Evolutionary conservation across 164 flowering plant species (phyloP), one percentile per base, ranked within the genome.

Genomic region (Warburgia ugandensis): DNA sequence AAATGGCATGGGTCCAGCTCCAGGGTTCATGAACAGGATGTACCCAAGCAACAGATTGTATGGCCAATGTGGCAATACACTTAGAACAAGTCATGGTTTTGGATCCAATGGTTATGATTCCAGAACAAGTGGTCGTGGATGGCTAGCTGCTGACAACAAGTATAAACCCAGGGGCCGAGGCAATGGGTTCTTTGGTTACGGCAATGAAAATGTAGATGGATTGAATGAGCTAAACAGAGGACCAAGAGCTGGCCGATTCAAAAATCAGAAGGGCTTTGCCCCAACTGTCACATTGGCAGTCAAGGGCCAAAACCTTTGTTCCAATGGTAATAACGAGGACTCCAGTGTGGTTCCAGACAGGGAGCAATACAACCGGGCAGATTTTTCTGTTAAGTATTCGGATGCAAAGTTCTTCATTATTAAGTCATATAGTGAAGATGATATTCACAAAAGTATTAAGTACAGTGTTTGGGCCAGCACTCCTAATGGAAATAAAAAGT

Each of bases 351-450:
- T 50, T 45, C 73, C 77, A 1, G 86, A 79, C 35, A 44, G 63
- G 12, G 85, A 80, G 25, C 84, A 69, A 26, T 86, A 80, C 62
- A 86, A 86, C 57, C 43, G 22, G 21, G 63, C 68, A 48, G 97
- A 90, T 50, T 86, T 90, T 42, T 64, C 83, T 0, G 80, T 61
- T 38, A 70, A 71, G n/a, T 82, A 90, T 53, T 2, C 74, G 1
- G 77, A 82, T 64, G 94, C 95, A 0, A 86, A 78, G 53, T 82
- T 82, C 61, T 90, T 82, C 35, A 59, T 90, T 31, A 84, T 90
- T 11, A 90, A 90, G 65, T 90, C 97, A 0, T 90, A 86, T 50
- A 90, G 95, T 43, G 97, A 90, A 59, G 97, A 90, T 76, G 95
- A 90, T 74, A 78, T 90, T 25, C 97, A 88, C 62, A 83, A 83